These are phyloP conservation scores for Coelastrella sp. DNA, from an alignment of 139 green algal genomes.

Conservation along the genomic window DNA sequence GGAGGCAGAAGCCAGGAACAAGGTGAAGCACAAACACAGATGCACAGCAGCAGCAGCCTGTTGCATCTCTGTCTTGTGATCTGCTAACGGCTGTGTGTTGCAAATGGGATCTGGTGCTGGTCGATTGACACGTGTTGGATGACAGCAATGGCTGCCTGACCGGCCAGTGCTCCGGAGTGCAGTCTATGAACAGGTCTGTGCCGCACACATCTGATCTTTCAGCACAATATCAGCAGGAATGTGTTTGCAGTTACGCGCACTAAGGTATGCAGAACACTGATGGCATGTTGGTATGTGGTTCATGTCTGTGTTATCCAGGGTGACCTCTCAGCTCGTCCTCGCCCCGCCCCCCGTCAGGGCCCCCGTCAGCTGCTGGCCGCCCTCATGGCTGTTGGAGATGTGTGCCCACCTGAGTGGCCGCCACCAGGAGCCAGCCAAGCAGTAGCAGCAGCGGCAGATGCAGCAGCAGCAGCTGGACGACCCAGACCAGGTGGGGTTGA, in stretches of 20 bases:
- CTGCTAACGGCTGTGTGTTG: too few relatives aligned
- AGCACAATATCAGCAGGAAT: too few relatives aligned
- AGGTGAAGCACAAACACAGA: not conserved
- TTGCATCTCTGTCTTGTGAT: too few relatives aligned
- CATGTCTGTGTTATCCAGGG: conserved; percentile 5
- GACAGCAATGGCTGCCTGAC: too few relatives aligned
- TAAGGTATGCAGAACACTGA: too few relatives aligned
- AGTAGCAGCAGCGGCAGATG: not conserved
- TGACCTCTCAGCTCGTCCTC: not conserved
- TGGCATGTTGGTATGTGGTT: too few relatives aligned
- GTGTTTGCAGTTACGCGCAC: too few relatives aligned
- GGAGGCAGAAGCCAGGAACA: not conserved
- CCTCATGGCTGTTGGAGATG: conserved; percentile 20
- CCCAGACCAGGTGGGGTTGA: not conserved
- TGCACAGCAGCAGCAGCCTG: not conserved
- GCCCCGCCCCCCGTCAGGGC: conserved; percentile 3
- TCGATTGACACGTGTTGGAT: too few relatives aligned
- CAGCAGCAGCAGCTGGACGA: not conserved
- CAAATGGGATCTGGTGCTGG: too few relatives aligned
- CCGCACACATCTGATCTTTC: too few relatives aligned
- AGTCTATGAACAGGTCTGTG: too few relatives aligned
- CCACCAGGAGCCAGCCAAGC: conserved; percentile 34
- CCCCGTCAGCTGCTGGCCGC: conserved; percentile 31
- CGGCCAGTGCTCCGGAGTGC: too few relatives aligned
- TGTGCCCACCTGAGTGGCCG: conserved; percentile 39